Evolutionary conservation across 768 basidiomycete species (phyloP).

Genomic region (Sistotremastrum niveocremeum): DNA sequence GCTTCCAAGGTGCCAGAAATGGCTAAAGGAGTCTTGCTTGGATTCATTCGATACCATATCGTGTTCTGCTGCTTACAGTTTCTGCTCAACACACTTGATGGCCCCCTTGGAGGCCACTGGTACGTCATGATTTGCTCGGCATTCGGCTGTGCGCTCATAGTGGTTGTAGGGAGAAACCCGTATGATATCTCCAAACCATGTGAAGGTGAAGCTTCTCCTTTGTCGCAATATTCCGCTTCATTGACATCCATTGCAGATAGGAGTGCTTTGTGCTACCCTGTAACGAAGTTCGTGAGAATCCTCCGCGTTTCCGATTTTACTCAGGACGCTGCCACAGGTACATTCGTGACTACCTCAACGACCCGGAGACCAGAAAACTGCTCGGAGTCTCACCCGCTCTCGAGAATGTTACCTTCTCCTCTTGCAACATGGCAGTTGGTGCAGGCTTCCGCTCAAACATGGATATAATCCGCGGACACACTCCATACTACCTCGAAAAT

Average conservation of each 20-base stretch:
- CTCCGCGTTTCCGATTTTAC: neutral
- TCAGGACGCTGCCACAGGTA: slow-evolving; percentile 21
- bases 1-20: no score
- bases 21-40: no score
- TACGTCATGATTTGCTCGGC: neutral
- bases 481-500: slow-evolving; percentile 23
- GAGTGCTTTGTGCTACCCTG: slow-evolving; percentile 42
- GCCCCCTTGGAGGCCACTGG: slow-evolving; percentile 4
- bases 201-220: slow-evolving; percentile 21
- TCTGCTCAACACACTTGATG: no score
- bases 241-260: slow-evolving; percentile 16
- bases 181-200: slow-evolving; percentile 62
- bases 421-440: slow-evolving; percentile 23
- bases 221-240: no score
- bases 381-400: slow-evolving; percentile 43
- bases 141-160: slow-evolving; percentile 9
- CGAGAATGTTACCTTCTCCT: slow-evolving; percentile 28
- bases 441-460: slow-evolving; percentile 31
- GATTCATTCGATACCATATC: no score
- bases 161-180: slow-evolving; percentile 30
- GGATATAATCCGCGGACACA: slow-evolving; percentile 23
- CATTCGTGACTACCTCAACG: slow-evolving; percentile 50
- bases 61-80: no score
- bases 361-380: slow-evolving; percentile 32
- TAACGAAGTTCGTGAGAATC: slow-evolving; percentile 24